phyloP scores from a whole-genome alignment of 2,329 filamentous ascomycete species.

The Colletotrichum sp. region DNA sequence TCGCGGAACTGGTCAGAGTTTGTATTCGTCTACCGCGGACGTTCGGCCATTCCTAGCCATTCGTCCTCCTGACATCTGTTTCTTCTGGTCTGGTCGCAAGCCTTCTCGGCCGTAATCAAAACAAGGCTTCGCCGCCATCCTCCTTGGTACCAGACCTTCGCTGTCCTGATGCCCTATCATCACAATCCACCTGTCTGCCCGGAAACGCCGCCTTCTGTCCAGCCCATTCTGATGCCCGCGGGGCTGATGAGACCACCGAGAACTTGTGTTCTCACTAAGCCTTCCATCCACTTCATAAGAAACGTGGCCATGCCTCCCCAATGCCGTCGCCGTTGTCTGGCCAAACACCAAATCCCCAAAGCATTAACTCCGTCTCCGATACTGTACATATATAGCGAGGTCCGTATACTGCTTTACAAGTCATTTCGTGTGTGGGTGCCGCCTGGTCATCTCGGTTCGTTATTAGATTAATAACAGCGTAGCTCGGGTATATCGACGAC shows the following conservation, averaged over 20 bases:
- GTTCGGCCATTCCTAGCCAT: background rate
- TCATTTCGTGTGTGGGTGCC: background rate
- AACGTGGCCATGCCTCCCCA: background rate
- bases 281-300: constrained; percentile 1
- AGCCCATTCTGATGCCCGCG: background rate
- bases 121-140: background rate
- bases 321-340: background rate
- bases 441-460: background rate
- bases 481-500: constrained; percentile 17
- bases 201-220: constrained; percentile 11
- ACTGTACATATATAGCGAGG: constrained; percentile 21
- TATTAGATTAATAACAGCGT: constrained; percentile 13
- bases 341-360: constrained; percentile 5
- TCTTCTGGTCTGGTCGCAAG: background rate
- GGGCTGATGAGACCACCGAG: background rate
- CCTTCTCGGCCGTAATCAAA: background rate
- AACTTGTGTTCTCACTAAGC: background rate
- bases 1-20: constrained; percentile 1
- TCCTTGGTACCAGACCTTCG: background rate
- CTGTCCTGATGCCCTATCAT: constrained; percentile 1
- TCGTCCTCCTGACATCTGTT: background rate
- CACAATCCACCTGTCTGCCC: constrained; percentile 7
- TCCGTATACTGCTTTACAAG: constrained; percentile 17
- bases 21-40: constrained; percentile 14
- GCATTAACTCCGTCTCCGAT: constrained; percentile 20